A percentile compares a stretch with the other conserved stretches of the same genome.
Evolutionary conservation across 225 moss, liverwort and hornwort species (phyloP).

Genomic region (Lunularia cruciata): DNA sequence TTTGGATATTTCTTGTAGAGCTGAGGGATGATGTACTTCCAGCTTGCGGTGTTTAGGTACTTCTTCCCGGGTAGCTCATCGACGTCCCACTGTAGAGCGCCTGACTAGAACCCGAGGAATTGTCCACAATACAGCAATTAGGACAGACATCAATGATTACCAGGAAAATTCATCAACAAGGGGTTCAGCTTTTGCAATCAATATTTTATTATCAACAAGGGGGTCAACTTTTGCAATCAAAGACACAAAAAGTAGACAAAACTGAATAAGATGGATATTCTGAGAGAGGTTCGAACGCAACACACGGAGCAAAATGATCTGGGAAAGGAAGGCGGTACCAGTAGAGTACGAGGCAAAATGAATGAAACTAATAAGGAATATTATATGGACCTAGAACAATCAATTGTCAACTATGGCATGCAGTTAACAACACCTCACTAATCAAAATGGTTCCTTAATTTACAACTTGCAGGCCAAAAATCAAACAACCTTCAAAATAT

Average conservation of each 20-base stretch:
- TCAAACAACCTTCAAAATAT: no score
- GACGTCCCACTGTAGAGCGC: constrained; percentile 73
- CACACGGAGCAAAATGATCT: not conserved
- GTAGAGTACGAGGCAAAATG: not conserved
- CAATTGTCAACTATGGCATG: no score
- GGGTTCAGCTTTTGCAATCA: no score
- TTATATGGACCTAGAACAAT: not conserved
- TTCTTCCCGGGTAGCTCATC: constrained; percentile 77
- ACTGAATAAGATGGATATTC: not conserved
- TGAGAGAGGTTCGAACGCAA: no score
- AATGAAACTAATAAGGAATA: not conserved
- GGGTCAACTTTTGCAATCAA: no score
- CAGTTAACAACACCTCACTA: no score
- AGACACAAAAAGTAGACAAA: no score
- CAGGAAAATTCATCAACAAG: no score
- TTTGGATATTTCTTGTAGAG: constrained; percentile 93
- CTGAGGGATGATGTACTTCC: constrained; percentile 90
- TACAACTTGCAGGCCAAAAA: no score
- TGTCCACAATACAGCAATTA: no score
- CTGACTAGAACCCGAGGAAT: constrained; percentile 47
- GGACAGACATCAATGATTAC: not conserved
- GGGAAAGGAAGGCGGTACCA: not conserved
- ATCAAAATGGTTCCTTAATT: no score
- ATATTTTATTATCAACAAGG: no score
- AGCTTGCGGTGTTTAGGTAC: constrained; percentile 84